These are phyloP conservation scores for Ophiostoma himal-ulmi DNA, from an alignment of 2,329 filamentous ascomycete genomes.

Conservation along the genomic window DNA sequence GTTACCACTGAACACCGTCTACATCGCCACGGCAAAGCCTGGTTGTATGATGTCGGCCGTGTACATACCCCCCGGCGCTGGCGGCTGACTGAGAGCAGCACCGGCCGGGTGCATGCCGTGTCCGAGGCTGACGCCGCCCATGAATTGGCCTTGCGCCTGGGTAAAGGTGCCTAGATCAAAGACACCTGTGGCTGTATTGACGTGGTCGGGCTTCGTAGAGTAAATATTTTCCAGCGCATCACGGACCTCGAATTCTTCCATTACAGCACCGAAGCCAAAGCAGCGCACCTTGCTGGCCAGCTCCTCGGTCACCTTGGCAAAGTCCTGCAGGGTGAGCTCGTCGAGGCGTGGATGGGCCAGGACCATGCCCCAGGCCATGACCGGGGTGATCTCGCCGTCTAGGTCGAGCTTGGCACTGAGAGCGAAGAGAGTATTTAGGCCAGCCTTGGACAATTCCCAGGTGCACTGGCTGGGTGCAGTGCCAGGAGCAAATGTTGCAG, in stretches of 20 bases:
- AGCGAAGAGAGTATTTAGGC: conserved; percentile 75
- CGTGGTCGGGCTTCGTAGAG: conserved; percentile 49
- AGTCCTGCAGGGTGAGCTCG: conserved; percentile 62
- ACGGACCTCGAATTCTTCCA: conserved; percentile 63
- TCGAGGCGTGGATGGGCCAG: conserved; percentile 62
- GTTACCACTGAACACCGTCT: not conserved
- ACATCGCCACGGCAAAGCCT: conserved; percentile 11
- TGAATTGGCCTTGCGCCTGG: not conserved
- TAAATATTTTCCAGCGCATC: conserved; percentile 72
- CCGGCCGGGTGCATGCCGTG: not conserved
- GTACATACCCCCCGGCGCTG: not conserved
- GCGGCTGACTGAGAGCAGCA: not conserved
- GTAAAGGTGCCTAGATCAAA: not conserved
- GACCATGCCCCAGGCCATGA: conserved; percentile 89
- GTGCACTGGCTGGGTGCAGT: conserved; percentile 59
- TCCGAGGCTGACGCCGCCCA: not conserved
- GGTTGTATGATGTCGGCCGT: conserved; percentile 3
- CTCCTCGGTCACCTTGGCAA: conserved; percentile 65
- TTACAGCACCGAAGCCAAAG: conserved; percentile 69
- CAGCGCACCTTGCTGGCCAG: conserved; percentile 78
- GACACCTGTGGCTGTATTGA: not conserved
- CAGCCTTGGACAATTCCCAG: conserved; percentile 66
- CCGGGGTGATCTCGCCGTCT: conserved; percentile 86
- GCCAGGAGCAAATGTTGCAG: conserved; percentile 6
- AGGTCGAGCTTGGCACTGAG: conserved; percentile 76